phyloP scores from a whole-genome alignment of 2,329 filamentous ascomycete species.

The Stagonosporopsis rhizophila region DNA sequence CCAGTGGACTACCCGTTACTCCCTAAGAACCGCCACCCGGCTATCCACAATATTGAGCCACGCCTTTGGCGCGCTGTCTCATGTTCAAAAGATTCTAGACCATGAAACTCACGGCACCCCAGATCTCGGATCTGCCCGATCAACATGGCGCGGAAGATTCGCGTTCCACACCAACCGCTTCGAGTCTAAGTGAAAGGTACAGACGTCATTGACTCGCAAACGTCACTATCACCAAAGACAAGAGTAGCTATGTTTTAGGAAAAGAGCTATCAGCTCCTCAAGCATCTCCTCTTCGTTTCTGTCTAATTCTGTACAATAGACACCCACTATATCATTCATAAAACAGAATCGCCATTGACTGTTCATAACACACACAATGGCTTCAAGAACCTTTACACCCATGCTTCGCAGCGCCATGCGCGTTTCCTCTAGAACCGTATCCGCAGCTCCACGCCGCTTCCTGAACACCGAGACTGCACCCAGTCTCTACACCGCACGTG shows the following conservation, averaged over 20 bases:
- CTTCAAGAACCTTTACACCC: constrained; percentile 22
- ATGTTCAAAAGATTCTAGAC: background rate
- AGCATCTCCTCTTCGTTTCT: background rate
- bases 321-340: background rate
- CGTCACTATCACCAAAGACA: constrained; percentile 9
- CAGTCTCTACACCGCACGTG: constrained; percentile 49
- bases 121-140: constrained; percentile 3
- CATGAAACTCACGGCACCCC: background rate
- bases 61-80: too few species aligned
- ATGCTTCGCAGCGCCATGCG: constrained; percentile 23
- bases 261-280: background rate
- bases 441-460: constrained; percentile 32
- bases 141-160: constrained; percentile 10
- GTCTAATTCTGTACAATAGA: background rate
- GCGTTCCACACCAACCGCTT: constrained; percentile 13
- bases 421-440: constrained; percentile 5
- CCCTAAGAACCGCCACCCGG: too few species aligned
- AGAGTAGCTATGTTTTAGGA: background rate
- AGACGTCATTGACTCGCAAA: constrained; percentile 18
- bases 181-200: constrained; percentile 4
- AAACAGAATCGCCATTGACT: background rate
- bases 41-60: too few species aligned
- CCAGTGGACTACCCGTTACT: too few species aligned
- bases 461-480: constrained; percentile 52
- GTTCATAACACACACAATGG: constrained; percentile 18